Percentiles rank a stretch among this genome's conserved stretches.
Evolutionary conservation across 805 yeast genomes (phyloP).

Genomic region (Teunomyces kruisii): DNA sequence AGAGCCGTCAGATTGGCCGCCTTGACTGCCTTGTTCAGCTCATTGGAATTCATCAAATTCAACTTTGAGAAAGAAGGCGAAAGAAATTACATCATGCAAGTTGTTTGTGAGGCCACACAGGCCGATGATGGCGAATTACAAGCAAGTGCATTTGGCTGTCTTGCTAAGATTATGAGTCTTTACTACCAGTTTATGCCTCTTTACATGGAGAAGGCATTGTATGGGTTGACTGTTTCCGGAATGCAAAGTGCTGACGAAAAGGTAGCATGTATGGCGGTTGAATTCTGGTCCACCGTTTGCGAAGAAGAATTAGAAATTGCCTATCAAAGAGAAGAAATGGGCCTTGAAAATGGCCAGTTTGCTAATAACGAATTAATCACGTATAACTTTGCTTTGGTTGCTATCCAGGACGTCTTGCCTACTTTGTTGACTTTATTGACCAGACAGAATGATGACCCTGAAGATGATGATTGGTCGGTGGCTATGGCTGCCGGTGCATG

Average conservation of each 20-base stretch:
- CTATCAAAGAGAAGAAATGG: conserved; percentile 61
- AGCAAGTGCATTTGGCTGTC: conserved; percentile 93
- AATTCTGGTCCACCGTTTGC: conserved; percentile 99
- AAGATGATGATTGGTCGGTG: conserved; percentile 96
- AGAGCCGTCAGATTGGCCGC: conserved; percentile 83
- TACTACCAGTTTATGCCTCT: conserved; percentile 89
- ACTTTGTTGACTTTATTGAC: conserved; percentile 76
- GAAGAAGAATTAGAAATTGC: conserved; percentile 90
- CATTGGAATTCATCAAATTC: conserved; percentile 82
- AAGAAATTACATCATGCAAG: conserved; percentile 96
- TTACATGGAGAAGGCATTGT: conserved; percentile 96
- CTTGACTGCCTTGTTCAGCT: conserved; percentile 84
- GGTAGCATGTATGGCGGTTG: conserved; percentile 97
- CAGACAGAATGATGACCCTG: conserved; percentile 89
- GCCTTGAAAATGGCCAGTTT: conserved; percentile 36
- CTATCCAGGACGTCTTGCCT: conserved; percentile 84
- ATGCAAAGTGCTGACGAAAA: conserved; percentile 83
- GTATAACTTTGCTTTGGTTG: conserved; percentile 82
- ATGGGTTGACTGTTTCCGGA: conserved; percentile 84
- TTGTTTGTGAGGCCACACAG: conserved; percentile 98
- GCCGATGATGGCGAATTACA: conserved; percentile 78
- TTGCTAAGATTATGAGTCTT: conserved; percentile 85
- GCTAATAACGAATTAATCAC: conserved; percentile 44
- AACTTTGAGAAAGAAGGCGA: conserved; percentile 94
- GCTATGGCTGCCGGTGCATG: conserved; percentile 99